Conservation (phyloP, 257 asterid genomes). For the Fraxinus pennsylvanica region DNA sequence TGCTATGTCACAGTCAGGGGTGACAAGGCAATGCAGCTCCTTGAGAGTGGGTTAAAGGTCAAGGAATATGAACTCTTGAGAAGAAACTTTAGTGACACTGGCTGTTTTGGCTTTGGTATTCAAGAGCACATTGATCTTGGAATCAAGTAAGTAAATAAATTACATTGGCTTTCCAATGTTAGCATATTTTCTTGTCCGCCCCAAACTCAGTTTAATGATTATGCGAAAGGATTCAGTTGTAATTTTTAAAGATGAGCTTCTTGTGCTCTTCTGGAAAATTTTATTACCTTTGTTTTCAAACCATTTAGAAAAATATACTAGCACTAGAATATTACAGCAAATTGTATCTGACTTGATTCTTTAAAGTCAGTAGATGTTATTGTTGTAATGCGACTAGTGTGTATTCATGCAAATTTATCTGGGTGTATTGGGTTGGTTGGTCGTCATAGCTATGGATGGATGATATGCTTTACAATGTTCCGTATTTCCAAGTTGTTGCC, state of each 20-base stretch:
- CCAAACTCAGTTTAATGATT: neutral
- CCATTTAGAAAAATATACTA: too few relatives aligned
- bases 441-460: neutral
- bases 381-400: neutral
- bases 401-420: neutral
- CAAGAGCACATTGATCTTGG: conserved; percentile 89
- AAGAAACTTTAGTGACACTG: conserved; percentile 72
- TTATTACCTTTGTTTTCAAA: too few relatives aligned
- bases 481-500: too few relatives aligned
- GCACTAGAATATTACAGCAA: neutral
- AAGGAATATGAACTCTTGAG: conserved; percentile 66
- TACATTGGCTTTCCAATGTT: neutral
- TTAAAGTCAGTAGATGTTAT: too few relatives aligned
- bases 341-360: neutral
- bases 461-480: neutral
- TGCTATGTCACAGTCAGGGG: conserved; percentile 72
- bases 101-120: conserved; percentile 81
- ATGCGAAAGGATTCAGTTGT: neutral
- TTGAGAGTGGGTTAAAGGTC: conserved; percentile 69
- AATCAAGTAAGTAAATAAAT: conserved; percentile 54
- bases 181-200: neutral
- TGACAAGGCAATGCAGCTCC: conserved; percentile 68
- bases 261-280: neutral
- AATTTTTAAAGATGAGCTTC: neutral
- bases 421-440: neutral